These are phyloP conservation scores for Fonsecaea pedrosoi DNA, from an alignment of 2,329 filamentous ascomycete species.

Conservation along the genomic window DNA sequence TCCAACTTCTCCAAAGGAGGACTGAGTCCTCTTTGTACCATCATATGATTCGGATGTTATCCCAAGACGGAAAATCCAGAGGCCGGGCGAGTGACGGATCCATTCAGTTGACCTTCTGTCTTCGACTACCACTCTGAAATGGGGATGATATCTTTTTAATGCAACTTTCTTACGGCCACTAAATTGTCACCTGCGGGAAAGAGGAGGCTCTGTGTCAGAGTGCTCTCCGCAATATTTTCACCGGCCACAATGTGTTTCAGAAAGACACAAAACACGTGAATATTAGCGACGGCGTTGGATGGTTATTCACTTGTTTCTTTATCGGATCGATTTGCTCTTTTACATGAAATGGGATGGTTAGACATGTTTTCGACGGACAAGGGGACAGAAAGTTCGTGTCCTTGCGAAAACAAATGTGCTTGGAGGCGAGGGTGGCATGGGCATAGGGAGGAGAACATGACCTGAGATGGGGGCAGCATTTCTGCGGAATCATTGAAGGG, in stretches of 20 bases:
- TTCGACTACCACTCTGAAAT: conserved; percentile 17
- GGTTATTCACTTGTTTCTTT: conserved; percentile 29
- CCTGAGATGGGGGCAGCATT: conserved; percentile 1
- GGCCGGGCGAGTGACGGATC: conserved; percentile 34
- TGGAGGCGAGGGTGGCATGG: conserved; percentile 1
- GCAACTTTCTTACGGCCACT: conserved; percentile 27
- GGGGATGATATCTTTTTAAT: conserved; percentile 28
- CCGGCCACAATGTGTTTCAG: conserved; percentile 25
- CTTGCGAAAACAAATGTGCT: conserved; percentile 24
- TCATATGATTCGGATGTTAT: conserved; percentile 30
- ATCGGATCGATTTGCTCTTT: conserved; percentile 22
- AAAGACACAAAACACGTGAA: conserved; percentile 27
- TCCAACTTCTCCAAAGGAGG: conserved; percentile 42
- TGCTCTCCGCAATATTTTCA: conserved; percentile 17
- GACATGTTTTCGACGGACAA: conserved; percentile 22
- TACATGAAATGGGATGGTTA: conserved; percentile 21
- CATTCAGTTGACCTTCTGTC: conserved; percentile 43
- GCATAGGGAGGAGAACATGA: conserved; percentile 10
- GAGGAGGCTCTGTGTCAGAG: conserved; percentile 8
- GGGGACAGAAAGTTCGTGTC: conserved; percentile 25
- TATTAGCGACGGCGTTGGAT: conserved; percentile 41
- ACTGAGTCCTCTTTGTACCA: conserved; percentile 37
- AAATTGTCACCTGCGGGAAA: conserved; percentile 30
- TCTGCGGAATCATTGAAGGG: neutral
- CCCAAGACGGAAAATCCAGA: conserved; percentile 16